Evolutionary conservation across 352 stramenopile genomes (phyloP).

Genomic region (Phytopythium mirpurense): DNA sequence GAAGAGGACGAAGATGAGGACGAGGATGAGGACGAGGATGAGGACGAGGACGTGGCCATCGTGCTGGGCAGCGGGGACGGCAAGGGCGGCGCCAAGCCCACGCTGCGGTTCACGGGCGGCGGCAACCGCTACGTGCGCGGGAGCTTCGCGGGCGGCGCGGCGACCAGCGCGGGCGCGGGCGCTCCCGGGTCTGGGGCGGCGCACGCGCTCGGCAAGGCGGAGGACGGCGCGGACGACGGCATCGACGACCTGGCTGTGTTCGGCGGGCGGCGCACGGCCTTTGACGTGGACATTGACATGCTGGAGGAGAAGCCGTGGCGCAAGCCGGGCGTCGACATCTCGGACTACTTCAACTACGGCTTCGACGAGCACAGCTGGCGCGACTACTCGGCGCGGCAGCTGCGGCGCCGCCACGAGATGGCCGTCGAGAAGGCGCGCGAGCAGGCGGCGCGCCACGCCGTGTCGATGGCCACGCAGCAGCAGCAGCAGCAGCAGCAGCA

Average conservation of each 20-base stretch:
- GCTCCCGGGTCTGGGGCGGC: background rate
- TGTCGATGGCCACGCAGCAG: slow-evolving; percentile 50
- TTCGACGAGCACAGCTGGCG: slow-evolving; percentile 86
- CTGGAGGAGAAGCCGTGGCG: slow-evolving; percentile 90
- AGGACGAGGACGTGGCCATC: slow-evolving; percentile 83
- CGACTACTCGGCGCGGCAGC: slow-evolving; percentile 79
- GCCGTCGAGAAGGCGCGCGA: slow-evolving; percentile 74
- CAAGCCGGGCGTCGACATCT: slow-evolving; percentile 89
- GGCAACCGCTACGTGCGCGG: slow-evolving; percentile 74
- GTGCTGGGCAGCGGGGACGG: slow-evolving; percentile 55
- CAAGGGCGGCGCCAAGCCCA: slow-evolving; percentile 59
- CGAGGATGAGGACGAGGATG: slow-evolving; percentile 74
- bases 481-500: slow-evolving; percentile 24
- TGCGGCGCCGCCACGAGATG: slow-evolving; percentile 61
- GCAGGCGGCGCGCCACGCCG: slow-evolving; percentile 67
- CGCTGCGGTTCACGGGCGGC: slow-evolving; percentile 71
- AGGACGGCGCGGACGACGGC: slow-evolving; percentile 17
- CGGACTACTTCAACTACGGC: slow-evolving; percentile 93
- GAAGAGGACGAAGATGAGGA: slow-evolving; percentile 19
- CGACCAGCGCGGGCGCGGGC: slow-evolving; percentile 21
- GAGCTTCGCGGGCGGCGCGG: slow-evolving; percentile 28
- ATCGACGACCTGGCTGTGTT: slow-evolving; percentile 75
- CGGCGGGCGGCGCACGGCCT: slow-evolving; percentile 82
- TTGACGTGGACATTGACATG: slow-evolving; percentile 91
- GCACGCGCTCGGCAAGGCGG: slow-evolving; percentile 7